phyloP scores from a whole-genome alignment of 768 basidiomycete species.

The Auriscalpium orientale region DNA sequence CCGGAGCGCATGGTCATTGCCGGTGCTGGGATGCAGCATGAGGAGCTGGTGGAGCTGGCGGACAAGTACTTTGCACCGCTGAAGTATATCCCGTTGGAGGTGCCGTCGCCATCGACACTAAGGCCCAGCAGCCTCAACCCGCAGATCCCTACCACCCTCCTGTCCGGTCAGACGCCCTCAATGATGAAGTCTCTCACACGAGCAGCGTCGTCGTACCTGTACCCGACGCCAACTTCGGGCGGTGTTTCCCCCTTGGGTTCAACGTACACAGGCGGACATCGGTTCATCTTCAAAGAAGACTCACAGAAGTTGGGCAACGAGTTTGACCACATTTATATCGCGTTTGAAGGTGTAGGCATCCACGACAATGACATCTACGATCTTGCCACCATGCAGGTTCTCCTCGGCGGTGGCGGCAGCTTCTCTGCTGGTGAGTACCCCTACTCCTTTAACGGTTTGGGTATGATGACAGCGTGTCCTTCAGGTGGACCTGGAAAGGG shows the following conservation, averaged over 20 bases:
- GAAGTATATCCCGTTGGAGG: slow-evolving; percentile 29
- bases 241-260: slow-evolving; percentile 33
- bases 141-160: slow-evolving; percentile 48
- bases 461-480: slow-evolving; percentile 3
- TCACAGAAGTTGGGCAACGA: slow-evolving; percentile 33
- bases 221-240: slow-evolving; percentile 25
- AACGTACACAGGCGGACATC: slow-evolving; percentile 81
- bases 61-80: slow-evolving; percentile 77
- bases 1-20: slow-evolving; percentile 96
- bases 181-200: slow-evolving; percentile 64
- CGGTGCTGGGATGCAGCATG: slow-evolving; percentile 87
- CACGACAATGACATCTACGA: slow-evolving; percentile 90
- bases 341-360: slow-evolving; percentile 86
- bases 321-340: slow-evolving; percentile 90
- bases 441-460: not conserved
- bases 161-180: slow-evolving; percentile 42
- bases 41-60: slow-evolving; percentile 77
- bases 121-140: slow-evolving; percentile 15
- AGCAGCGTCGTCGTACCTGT: slow-evolving; percentile 69
- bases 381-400: slow-evolving; percentile 88
- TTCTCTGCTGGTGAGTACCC: slow-evolving; percentile 75
- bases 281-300: slow-evolving; percentile 50
- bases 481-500: slow-evolving; percentile 94
- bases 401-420: slow-evolving; percentile 91
- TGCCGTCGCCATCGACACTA: slow-evolving; percentile 22